phyloP scores from a whole-genome alignment of 176 grass and related monocot species.

The Carex myosuroides region DNA sequence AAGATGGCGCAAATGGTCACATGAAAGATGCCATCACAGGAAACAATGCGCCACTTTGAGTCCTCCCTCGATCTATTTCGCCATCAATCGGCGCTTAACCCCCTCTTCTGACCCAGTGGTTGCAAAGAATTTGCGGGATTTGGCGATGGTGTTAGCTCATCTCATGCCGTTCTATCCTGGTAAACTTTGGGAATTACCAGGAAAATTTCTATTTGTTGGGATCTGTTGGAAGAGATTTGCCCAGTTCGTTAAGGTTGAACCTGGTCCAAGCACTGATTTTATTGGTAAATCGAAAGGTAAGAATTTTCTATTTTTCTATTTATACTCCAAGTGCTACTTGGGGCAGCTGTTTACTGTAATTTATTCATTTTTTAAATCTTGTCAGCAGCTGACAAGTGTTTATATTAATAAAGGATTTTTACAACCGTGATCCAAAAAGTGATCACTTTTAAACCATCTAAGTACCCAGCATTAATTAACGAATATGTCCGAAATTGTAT shows the following conservation, averaged over 20 bases:
- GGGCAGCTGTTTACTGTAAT: neutral
- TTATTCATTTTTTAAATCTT: too few species aligned
- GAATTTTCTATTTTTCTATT: neutral
- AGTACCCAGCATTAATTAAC: too few species aligned
- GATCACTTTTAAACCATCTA: too few species aligned
- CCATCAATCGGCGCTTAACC: conserved; percentile 50
- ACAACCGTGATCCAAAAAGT: too few species aligned
- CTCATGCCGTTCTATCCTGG: conserved; percentile 74
- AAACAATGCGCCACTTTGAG: conserved; percentile 56
- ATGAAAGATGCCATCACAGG: too few species aligned
- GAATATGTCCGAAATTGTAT: too few species aligned
- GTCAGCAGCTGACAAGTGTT: too few species aligned
- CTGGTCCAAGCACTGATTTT: conserved; percentile 70
- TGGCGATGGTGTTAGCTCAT: conserved; percentile 74
- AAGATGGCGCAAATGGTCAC: too few species aligned
- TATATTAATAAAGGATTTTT: too few species aligned
- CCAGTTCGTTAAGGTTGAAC: conserved; percentile 52
- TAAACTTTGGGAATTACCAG: conserved; percentile 47
- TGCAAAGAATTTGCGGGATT: conserved; percentile 79
- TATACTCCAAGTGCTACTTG: neutral
- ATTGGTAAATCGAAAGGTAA: conserved; percentile 74
- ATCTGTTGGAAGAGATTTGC: conserved; percentile 46
- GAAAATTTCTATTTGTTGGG: conserved; percentile 47
- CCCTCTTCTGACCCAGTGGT: conserved; percentile 39
- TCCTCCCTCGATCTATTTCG: conserved; percentile 72